A percentile compares a stretch with the other conserved stretches of the same genome.
Evolutionary conservation across 768 basidiomycete genomes (phyloP).

Genomic region (Cystofilobasidium bisporidii): DNA sequence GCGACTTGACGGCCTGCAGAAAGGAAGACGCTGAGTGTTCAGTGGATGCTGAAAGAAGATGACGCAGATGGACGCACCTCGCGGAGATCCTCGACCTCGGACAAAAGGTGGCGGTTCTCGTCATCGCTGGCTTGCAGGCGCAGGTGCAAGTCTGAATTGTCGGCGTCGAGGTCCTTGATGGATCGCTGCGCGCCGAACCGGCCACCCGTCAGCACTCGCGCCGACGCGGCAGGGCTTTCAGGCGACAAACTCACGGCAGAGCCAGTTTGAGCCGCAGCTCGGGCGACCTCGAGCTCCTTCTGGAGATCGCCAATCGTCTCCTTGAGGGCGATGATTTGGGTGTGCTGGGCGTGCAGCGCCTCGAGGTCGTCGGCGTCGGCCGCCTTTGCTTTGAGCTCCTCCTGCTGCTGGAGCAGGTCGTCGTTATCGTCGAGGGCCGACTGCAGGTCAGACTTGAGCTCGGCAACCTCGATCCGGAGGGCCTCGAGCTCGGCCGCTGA

Average conservation of each 20-base stretch:
- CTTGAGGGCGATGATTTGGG: background rate
- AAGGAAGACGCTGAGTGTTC: background rate
- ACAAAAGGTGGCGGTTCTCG: constrained; percentile 60
- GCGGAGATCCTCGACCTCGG: constrained; percentile 62
- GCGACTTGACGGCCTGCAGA: constrained; percentile 57
- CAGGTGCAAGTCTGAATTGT: constrained; percentile 55
- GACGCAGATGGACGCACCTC: constrained; percentile 46
- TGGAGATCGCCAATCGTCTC: background rate
- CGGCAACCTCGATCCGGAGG: background rate
- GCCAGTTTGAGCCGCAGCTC: background rate
- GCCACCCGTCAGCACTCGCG: no score
- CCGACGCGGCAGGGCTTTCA: no score
- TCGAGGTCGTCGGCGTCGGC: background rate
- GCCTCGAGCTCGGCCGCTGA: constrained; percentile 30
- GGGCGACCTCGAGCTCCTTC: background rate
- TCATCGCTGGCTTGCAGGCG: constrained; percentile 62
- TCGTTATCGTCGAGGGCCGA: constrained; percentile 17
- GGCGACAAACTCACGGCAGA: background rate
- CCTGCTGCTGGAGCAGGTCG: constrained; percentile 9
- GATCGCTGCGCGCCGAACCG: constrained; percentile 64
- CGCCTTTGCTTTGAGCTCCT: constrained; percentile 17
- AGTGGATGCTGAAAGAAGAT: background rate
- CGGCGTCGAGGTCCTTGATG: constrained; percentile 76
- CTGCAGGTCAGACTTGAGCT: constrained; percentile 6
- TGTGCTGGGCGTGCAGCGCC: background rate